Conservation (phyloP, 441 rosid species). For the Arabidopsis lyrata region DNA sequence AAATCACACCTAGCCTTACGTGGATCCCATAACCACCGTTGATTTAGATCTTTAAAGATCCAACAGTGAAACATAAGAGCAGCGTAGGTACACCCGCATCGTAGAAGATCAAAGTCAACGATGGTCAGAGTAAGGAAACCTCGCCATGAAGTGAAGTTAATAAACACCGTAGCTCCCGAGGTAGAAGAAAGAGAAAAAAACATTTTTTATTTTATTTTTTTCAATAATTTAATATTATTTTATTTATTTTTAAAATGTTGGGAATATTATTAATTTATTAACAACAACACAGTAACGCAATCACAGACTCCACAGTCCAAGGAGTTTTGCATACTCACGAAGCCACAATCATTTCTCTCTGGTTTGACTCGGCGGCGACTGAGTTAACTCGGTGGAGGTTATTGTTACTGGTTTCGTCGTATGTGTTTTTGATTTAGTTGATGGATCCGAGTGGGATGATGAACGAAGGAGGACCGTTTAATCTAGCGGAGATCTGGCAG, state of each 20-base stretch:
- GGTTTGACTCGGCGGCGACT: slow-evolving; percentile 30
- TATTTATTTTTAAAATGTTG: neutral
- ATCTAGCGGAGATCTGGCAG: slow-evolving; percentile 87
- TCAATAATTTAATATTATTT: no score
- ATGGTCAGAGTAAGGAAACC: slow-evolving; percentile 34
- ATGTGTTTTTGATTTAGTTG: neutral
- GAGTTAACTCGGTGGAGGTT: slow-evolving; percentile 31
- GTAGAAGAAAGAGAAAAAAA: neutral
- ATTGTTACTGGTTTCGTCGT: neutral
- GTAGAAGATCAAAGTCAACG: neutral
- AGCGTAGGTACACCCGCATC: slow-evolving; percentile 7
- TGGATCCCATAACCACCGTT: neutral
- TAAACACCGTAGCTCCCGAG: slow-evolving; percentile 31
- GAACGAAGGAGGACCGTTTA: slow-evolving; percentile 63
- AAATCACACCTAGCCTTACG: neutral
- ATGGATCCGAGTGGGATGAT: slow-evolving; percentile 82
- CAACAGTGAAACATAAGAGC: neutral
- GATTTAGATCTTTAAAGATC: neutral
- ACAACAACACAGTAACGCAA: slow-evolving; percentile 48
- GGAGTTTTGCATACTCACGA: slow-evolving; percentile 45
- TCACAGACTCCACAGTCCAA: slow-evolving; percentile 55
- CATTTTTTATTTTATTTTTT: no score
- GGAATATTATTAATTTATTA: neutral
- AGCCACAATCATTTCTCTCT: neutral
- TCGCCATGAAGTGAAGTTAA: slow-evolving; percentile 27